phyloP scores from a whole-genome alignment of 257 asterid species.

The Plantago major region DNA sequence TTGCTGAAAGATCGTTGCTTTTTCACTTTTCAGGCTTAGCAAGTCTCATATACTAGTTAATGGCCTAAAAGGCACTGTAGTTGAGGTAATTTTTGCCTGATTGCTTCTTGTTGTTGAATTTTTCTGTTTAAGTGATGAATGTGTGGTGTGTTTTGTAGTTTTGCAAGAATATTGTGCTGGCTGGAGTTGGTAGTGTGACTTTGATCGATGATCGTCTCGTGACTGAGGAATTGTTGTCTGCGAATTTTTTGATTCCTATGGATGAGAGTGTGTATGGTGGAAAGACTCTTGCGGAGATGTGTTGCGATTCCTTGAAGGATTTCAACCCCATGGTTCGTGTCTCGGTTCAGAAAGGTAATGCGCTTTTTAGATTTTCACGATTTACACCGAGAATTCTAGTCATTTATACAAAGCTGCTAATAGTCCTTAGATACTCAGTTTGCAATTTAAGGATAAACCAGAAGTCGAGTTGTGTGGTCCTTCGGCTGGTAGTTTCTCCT shows the following conservation, averaged over 20 bases:
- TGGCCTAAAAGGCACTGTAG: constrained; percentile 75
- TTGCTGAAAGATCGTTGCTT: background rate
- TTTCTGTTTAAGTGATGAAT: constrained; percentile 3
- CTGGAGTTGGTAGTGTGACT: constrained; percentile 96
- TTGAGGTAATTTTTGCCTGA: constrained; percentile 50
- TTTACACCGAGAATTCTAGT: too few relatives aligned
- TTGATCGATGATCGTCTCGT: constrained; percentile 71
- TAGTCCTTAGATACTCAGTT: too few relatives aligned
- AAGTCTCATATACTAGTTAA: constrained; percentile 81
- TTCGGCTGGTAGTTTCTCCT: too few relatives aligned
- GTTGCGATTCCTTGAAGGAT: constrained; percentile 87
- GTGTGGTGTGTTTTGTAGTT: constrained; percentile 43
- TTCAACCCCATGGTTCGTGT: constrained; percentile 98
- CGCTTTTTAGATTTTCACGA: too few relatives aligned
- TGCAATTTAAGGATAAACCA: too few relatives aligned
- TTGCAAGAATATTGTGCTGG: constrained; percentile 94
- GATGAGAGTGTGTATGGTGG: constrained; percentile 43
- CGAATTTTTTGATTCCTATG: constrained; percentile 70
- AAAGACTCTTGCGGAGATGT: constrained; percentile 78
- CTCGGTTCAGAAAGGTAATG: constrained; percentile 67
- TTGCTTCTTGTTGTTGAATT: background rate
- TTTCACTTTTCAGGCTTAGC: constrained; percentile 53
- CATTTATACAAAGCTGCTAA: too few relatives aligned
- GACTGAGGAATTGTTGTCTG: constrained; percentile 59
- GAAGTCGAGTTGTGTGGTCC: too few relatives aligned